Conservation (phyloP, 1,139 yeast species). For the Protomyces arabidopsidicola region DNA sequence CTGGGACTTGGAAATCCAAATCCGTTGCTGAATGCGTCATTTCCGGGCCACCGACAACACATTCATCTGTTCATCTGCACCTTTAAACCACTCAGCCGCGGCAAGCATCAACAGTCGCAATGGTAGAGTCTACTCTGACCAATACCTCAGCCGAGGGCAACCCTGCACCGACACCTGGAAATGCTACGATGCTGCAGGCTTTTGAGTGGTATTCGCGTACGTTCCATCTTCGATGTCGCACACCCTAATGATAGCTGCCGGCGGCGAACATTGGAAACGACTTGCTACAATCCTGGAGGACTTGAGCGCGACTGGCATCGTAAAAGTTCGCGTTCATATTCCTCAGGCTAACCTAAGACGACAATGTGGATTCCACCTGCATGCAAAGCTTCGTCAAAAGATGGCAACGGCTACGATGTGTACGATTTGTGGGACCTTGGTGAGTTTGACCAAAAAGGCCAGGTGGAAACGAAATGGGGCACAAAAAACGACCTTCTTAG, state of each 20-base stretch:
- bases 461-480: conserved; percentile 33
- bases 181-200: conserved; percentile 33
- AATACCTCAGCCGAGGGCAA: conserved; percentile 5
- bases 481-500: conserved; percentile 29
- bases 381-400: conserved; percentile 32
- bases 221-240: neutral
- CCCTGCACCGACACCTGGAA: conserved; percentile 29
- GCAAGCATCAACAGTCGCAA: neutral
- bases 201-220: conserved; percentile 32
- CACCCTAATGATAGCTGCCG: conserved; percentile 20
- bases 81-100: no score
- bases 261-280: conserved; percentile 27
- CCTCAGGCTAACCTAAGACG: neutral
- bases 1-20: no score
- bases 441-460: conserved; percentile 33
- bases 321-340: neutral
- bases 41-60: no score
- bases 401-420: conserved; percentile 33
- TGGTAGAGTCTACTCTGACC: conserved; percentile 11
- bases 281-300: conserved; percentile 27
- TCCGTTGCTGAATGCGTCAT: no score
- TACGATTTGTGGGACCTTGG: conserved; percentile 34
- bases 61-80: no score
- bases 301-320: conserved; percentile 31
- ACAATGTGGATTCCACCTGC: conserved; percentile 18